Evolutionary conservation across 2,329 filamentous ascomycete species (phyloP), one percentile per base, ranked within the genome.

Genomic region (Calcarisporium arbuscula): DNA sequence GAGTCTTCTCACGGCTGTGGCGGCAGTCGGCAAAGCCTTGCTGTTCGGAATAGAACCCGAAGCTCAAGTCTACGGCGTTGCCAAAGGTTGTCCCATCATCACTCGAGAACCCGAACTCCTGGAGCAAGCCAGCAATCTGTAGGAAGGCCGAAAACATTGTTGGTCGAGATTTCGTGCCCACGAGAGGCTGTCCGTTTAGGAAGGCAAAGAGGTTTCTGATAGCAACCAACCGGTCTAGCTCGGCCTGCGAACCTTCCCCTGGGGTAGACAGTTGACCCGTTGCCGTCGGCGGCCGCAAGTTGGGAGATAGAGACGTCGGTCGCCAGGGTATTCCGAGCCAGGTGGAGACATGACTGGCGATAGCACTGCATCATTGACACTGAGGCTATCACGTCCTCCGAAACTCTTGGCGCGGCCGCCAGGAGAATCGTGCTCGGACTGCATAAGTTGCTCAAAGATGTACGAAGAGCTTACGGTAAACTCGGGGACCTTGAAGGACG

Each of bases 1-100:
- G 70, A 0, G 85, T 95, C 68, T 92, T 94, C 53, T 95, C 87
- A 18, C 82, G 75, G 54, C 85, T 94, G 40, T 75, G 66, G 35
- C 88, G 73, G 30, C 95, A 82, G 58, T 96, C 90, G 4, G 77
- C 82, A 20, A 96, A 64, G 15, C 69, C 71, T 41, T 88, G 67
- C 54, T 92, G 82, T 30, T 89, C 81, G 40, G 89, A 77, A 51
- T 88, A 94, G 48, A 75, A 76, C 41, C 77, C 69, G 46, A 89
- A 87, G 53, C 79, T 82, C 12, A 76, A 64, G 29, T 78, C 67
- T 2, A 76, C 75, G 2, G 68, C 67, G 33, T 74, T 70, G 26
- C 79, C 79, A 53, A 73, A 81, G 0, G 69, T 74, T 12, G 68
- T 66, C 6, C 72, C 72, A 40, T 77, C 73, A n/a, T 54, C 52